Percentiles rank a stretch among this genome's conserved stretches.
Conservation (phyloP, 2,329 filamentous ascomycete species). For the Alternaria alternata region DNA sequence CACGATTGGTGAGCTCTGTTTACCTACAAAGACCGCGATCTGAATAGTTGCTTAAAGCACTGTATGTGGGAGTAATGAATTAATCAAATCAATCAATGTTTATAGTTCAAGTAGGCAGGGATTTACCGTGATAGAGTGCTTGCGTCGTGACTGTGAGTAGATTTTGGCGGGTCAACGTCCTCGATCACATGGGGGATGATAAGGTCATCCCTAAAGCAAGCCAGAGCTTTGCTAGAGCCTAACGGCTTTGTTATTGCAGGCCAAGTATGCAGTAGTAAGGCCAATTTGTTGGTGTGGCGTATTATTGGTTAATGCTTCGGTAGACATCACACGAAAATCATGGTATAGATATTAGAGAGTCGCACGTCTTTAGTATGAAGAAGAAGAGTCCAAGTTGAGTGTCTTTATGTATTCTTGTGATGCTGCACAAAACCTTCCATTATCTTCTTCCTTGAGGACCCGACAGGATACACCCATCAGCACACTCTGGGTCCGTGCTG, state of each 20-base stretch:
- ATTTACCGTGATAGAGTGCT: no score
- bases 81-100: neutral
- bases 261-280: no score
- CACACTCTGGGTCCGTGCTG: conserved; percentile 42
- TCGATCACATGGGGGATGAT: neutral
- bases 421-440: neutral
- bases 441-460: conserved; percentile 14
- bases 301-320: neutral
- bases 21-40: no score
- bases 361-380: neutral
- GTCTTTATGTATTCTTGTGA: neutral
- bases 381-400: neutral
- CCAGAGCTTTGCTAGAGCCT: no score
- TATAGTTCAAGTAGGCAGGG: no score
- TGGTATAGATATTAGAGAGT: neutral
- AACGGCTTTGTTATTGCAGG: no score
- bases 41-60: no score
- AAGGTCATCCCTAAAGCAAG: no score
- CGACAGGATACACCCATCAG: conserved; percentile 41
- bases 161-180: no score
- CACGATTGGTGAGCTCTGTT: neutral
- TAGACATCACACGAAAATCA: neutral
- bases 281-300: neutral
- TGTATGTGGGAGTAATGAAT: neutral
- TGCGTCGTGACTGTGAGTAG: no score